A percentile compares a stretch with the other conserved stretches of the same genome.
These are phyloP conservation scores for Scenedesmus sp. DNA, from an alignment of 163 green algal genomes.

Conservation along the genomic window DNA sequence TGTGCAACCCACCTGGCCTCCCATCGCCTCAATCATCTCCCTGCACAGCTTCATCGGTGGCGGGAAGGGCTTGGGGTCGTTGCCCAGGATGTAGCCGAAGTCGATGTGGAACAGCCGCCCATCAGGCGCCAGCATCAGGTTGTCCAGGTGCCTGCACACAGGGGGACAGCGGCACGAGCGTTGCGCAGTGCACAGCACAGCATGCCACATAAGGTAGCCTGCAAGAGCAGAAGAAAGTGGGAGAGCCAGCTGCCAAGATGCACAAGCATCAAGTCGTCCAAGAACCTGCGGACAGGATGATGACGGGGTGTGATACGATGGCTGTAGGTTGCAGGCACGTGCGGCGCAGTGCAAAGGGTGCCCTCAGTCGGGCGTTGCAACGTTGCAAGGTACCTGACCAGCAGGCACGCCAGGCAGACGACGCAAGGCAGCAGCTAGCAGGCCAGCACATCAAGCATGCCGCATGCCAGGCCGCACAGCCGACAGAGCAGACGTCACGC, in stretches of 20 bases:
- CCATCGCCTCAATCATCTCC: slow-evolving; percentile 97
- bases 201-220: too few relatives aligned
- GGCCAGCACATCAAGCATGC: background rate
- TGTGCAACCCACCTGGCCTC: slow-evolving; percentile 80
- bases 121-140: slow-evolving; percentile 93
- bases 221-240: too few relatives aligned
- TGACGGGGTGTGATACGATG: too few relatives aligned
- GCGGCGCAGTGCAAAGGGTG: too few relatives aligned
- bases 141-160: slow-evolving; percentile 91
- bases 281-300: too few relatives aligned
- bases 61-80: slow-evolving; percentile 97
- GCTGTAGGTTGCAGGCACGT: too few relatives aligned
- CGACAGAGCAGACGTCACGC: background rate
- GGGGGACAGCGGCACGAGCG: background rate
- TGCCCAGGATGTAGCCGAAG: slow-evolving; percentile 89
- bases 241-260: background rate
- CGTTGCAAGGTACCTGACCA: too few relatives aligned
- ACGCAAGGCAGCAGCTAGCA: too few relatives aligned
- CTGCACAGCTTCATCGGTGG: slow-evolving; percentile 96
- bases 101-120: slow-evolving; percentile 98
- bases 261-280: background rate
- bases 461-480: background rate
- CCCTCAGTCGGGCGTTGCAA: too few relatives aligned
- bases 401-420: too few relatives aligned
- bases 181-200: too few relatives aligned